A percentile compares a stretch with the other conserved stretches of the same genome.
These are phyloP conservation scores for Agrocybe chaxingu DNA, from an alignment of 768 basidiomycete species.

Conservation along the genomic window DNA sequence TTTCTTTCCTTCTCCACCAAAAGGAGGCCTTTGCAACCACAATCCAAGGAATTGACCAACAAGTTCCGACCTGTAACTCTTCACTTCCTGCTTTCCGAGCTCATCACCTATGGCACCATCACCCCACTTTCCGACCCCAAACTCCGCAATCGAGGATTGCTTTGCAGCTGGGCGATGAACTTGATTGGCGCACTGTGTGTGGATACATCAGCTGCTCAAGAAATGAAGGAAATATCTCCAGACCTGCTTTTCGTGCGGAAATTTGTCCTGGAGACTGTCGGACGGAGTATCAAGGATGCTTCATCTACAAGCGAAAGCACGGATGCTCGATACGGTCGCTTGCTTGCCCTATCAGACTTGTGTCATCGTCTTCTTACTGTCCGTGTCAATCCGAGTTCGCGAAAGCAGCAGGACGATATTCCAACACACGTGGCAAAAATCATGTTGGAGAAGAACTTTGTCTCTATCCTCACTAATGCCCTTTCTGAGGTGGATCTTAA, in stretches of 20 bases:
- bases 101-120: constrained; percentile 76
- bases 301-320: constrained; percentile 50
- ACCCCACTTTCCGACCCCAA: constrained; percentile 56
- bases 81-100: constrained; percentile 78
- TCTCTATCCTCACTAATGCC: constrained; percentile 81
- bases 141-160: constrained; percentile 51
- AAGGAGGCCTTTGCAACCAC: constrained; percentile 51
- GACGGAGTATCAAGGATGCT: constrained; percentile 82
- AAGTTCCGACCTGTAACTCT: constrained; percentile 67
- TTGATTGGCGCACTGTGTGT: constrained; percentile 92
- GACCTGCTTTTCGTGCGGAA: constrained; percentile 91
- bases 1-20: constrained; percentile 79
- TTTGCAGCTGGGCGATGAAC: constrained; percentile 87
- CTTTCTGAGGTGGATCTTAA: constrained; percentile 93
- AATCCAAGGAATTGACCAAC: constrained; percentile 57
- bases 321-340: constrained; percentile 81
- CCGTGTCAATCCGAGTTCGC: constrained; percentile 57
- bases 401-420: constrained; percentile 61
- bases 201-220: constrained; percentile 64
- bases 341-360: constrained; percentile 84
- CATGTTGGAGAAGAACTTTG: constrained; percentile 98
- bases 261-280: constrained; percentile 85
- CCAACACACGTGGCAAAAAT: constrained; percentile 92
- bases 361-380: constrained; percentile 85
- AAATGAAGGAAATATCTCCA: constrained; percentile 70